Conservation (phyloP, 148 eudicot species). For the Suaeda aralocaspica region DNA sequence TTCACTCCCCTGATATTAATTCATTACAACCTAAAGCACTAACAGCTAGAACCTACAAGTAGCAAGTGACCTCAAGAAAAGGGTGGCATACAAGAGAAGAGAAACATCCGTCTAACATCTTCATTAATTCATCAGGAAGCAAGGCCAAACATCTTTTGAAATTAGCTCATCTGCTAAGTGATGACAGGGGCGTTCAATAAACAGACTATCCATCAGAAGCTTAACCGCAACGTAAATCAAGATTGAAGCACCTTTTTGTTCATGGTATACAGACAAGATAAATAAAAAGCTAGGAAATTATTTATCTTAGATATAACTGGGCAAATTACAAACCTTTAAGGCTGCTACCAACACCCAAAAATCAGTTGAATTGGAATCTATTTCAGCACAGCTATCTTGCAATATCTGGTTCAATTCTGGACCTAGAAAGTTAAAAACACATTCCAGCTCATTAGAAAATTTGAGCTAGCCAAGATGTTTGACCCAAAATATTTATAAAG, state of each 20-base stretch:
- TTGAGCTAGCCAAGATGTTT: neutral
- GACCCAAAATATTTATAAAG: neutral
- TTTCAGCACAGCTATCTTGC: slow-evolving; percentile 68
- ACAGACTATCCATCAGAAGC: slow-evolving; percentile 5
- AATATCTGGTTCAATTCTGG: slow-evolving; percentile 56
- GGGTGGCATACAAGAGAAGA: neutral
- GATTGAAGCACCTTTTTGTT: neutral
- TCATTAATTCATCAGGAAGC: neutral
- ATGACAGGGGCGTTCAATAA: neutral
- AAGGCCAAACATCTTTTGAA: neutral
- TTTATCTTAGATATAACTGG: neutral
- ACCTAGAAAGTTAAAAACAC: slow-evolving; percentile 37
- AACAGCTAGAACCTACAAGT: neutral
- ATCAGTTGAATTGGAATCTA: slow-evolving; percentile 61
- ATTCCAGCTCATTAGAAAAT: neutral
- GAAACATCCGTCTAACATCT: neutral
- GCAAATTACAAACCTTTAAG: slow-evolving; percentile 56
- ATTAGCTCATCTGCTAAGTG: neutral
- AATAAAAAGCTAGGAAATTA: neutral
- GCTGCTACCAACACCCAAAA: slow-evolving; percentile 99
- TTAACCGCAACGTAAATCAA: neutral
- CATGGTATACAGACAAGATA: neutral
- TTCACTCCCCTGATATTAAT: too few relatives aligned
- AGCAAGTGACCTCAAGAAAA: neutral
- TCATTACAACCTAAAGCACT: too few relatives aligned